phyloP scores from a whole-genome alignment of 75 land plant species.

The Pinus albicaulis region DNA sequence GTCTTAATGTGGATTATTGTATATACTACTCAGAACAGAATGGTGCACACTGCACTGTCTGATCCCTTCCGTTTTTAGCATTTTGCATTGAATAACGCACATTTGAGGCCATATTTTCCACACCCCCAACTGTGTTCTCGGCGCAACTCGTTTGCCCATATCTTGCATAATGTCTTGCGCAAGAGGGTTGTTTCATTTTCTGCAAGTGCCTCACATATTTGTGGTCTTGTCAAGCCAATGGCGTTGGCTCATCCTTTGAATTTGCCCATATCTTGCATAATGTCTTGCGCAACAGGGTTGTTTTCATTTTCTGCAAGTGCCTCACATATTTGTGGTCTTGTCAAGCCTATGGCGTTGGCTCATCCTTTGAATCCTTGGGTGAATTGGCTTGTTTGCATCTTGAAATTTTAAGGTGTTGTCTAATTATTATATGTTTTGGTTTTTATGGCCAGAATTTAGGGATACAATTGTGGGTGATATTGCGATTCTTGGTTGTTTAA shows the following conservation, averaged over 20 bases:
- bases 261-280: neutral
- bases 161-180: neutral
- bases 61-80: neutral
- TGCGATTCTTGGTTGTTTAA: no score
- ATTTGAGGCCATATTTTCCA: neutral
- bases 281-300: neutral
- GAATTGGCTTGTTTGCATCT: neutral
- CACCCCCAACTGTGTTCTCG: neutral
- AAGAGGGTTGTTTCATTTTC: neutral
- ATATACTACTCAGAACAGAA: neutral
- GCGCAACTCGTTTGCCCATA: neutral
- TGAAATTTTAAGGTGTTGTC: neutral
- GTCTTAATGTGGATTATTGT: neutral
- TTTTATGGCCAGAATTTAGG: no score
- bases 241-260: no score
- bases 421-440: no score
- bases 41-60: neutral
- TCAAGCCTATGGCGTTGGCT: neutral
- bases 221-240: neutral
- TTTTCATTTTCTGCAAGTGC: neutral
- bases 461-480: no score
- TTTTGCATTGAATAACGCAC: neutral
- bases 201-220: neutral
- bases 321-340: neutral
- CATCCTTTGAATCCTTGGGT: neutral